Evolutionary conservation across 805 yeast genomes (phyloP), one percentile per base, ranked within the genome.

Genomic region (Aciculoconidium aculeatum): DNA sequence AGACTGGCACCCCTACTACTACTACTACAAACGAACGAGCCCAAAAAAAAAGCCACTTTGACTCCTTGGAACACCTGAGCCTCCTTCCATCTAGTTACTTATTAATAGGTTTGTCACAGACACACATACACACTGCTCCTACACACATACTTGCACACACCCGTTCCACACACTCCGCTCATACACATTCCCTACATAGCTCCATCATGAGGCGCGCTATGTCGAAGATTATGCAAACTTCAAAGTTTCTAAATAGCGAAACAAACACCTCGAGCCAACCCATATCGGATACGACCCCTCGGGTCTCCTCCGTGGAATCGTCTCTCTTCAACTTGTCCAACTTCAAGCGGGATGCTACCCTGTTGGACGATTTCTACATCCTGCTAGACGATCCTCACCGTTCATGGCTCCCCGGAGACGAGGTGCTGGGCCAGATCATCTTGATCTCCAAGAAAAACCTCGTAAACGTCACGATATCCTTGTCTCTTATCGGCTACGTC

Each of bases 401-500:
- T 40, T 59, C 71, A 4, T 85, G 80, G 74, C 58, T 65, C n/a
- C 95, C 96, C 0, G 92, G 90, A 10, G 95, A 85, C 30, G 70
- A 68, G 39, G 69, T 84, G 3, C 55, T 66, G 1, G 94, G 94
- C 10, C 77, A 73, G 41, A 69, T 76, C 8, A 67, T 76, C 1
- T 54, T 81, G 9, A 66, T 71, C 4, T 50, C 79, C 30, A 71
- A 71, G 45, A 72, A 69, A 40, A 77, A 77, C 46, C 44, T 75
- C 7, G 64, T 70, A 16, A 72, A 77, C 38, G 62, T 77, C 11
- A 58, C 65, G 26, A 61, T 80, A 5, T 66, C 70, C 11, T 56
- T 80, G 20, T 65, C 77, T 2, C 54, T 80, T 21, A 47, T 69
- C 0, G 83, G 87, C 5, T 65, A 56, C 35, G 73, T 79, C 17